Evolutionary conservation across 1,139 yeast genomes (phyloP), one percentile per base, ranked within the genome.

Genomic region (Pichia sp.): DNA sequence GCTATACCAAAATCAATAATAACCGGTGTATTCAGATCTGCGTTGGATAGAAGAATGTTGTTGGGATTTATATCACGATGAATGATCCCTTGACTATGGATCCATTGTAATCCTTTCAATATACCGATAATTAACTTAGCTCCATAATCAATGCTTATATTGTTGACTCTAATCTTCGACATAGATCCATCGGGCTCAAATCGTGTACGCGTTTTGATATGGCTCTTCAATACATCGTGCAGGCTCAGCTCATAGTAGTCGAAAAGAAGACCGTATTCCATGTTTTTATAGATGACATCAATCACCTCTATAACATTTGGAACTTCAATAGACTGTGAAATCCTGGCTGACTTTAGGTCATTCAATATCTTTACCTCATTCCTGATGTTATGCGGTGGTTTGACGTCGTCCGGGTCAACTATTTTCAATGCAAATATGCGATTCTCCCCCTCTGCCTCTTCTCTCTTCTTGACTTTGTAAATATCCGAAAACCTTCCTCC

Each of bases 11-110:
- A 82, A 55, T 91, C 97, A 11, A 83, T 77, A 10, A 82, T 54
- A 1, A 75, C 64, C 1, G 72, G 62, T 6, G 21, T 27, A 11
- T 28, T 15, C 2, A 24, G 11, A 19, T 41, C 27, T 4, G 16
- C 13, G 9, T 19, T 20, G 3, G 37, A 27, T 48, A 84, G 69
- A 56, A 85, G 58, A 28, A 88, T 68, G 52, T 88, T 88, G 15
- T 75, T 75, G 0, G 94, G 94, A 56, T 88, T 88, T 37, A 88
- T 60, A 56, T 88, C 97, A 32, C 97, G 68, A 54, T 88, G 97
- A 13, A 88, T 86, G n/a, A 88, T 69, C 0, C 77, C 77, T 3
- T 64, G 49, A 0, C 55, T 46, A 40, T 79, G 93, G 7, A 81
- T 49, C 48, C 65, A 74, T 2, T 46, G 49, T 17, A 83, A 52